Base-by-base conservation (phyloP, 176 grass and related monocot genomes). In the Triticum urartu region DNA sequence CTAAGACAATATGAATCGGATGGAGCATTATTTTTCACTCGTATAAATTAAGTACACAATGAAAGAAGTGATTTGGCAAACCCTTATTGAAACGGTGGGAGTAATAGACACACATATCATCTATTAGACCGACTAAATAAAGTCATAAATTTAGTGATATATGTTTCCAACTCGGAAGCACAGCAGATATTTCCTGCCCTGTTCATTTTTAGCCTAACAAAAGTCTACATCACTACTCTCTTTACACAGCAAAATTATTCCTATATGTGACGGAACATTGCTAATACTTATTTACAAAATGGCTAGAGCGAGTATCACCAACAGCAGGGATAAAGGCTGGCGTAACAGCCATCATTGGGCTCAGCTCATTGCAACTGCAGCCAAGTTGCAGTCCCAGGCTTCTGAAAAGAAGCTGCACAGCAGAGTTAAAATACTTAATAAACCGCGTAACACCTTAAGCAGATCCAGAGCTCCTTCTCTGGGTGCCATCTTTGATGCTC, bases 211-310 rank as follows among this genome's bases (percentile, higher is more conserved):
- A 80, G 68, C 72, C 54, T 80, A 84, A 65, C 65, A 48, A 87
- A 87, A 87, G 78, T 72, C 67, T 77, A 85, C 30, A 54, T 25
- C 33, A 40, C 86, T 88, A 91, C 64, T 25, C 72, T 72, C 70
- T 91, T 82, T 88, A 88, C 90, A 88, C 20, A 24, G 76, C 77
- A 77, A 59, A 61, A 85, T 78, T 72, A 91, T 77, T 88, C 77
- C 63, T 88, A 81, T 91, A 81, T 85, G 70, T 78, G 78, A 65
- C 34, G 84, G 64, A 54, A 39, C 60, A 81, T 58, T 77, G 61
- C 66, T 84, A 72, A 76, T 64, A 63, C 60, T 70, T 91, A 91
- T 91, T 75, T 91, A 91, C 86, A 85, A 4, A 60, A 70, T 54
- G 86, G 77, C 34, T 83, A 56, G 40, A 80, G 69, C 76, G 45